Evolutionary conservation across 495 filamentous ascomycete species (phyloP).

Genomic region (Mycothermus thermophilus): DNA sequence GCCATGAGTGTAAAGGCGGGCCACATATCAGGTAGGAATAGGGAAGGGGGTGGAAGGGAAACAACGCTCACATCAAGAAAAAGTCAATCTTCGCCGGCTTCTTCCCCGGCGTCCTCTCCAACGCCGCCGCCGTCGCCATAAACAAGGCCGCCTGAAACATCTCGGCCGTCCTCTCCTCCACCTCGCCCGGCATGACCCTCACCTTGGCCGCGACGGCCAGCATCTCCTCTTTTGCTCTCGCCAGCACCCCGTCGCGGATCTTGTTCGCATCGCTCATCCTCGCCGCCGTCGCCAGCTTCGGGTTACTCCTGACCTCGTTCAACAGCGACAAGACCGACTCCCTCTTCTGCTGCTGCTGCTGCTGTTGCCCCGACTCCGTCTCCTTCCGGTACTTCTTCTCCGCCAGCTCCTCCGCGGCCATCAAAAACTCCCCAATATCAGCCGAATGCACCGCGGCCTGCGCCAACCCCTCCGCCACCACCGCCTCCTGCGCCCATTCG

Average conservation of each 20-base stretch:
- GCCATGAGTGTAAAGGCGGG: no score
- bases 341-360: constrained; percentile 10
- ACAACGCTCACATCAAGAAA: constrained; percentile 49
- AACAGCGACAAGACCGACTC: constrained; percentile 46
- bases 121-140: constrained; percentile 44
- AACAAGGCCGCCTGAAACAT: constrained; percentile 59
- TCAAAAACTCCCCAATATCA: constrained; percentile 37
- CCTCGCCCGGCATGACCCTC: constrained; percentile 41
- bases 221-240: constrained; percentile 48
- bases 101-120: constrained; percentile 42
- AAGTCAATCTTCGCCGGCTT: constrained; percentile 66
- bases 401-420: constrained; percentile 35
- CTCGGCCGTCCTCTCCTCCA: constrained; percentile 58
- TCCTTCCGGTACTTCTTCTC: no score
- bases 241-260: constrained; percentile 51
- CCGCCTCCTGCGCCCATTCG: constrained; percentile 66
- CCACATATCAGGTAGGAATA: background rate
- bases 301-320: constrained; percentile 40
- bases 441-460: constrained; percentile 52
- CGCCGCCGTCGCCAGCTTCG: constrained; percentile 38
- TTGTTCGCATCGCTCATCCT: constrained; percentile 45
- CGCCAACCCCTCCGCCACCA: constrained; percentile 69
- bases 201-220: constrained; percentile 45
- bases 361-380: no score
- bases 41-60: no score